Evolutionary conservation across 208 protist genomes (phyloP).

Genomic region (Wallacemonas collosoma): DNA sequence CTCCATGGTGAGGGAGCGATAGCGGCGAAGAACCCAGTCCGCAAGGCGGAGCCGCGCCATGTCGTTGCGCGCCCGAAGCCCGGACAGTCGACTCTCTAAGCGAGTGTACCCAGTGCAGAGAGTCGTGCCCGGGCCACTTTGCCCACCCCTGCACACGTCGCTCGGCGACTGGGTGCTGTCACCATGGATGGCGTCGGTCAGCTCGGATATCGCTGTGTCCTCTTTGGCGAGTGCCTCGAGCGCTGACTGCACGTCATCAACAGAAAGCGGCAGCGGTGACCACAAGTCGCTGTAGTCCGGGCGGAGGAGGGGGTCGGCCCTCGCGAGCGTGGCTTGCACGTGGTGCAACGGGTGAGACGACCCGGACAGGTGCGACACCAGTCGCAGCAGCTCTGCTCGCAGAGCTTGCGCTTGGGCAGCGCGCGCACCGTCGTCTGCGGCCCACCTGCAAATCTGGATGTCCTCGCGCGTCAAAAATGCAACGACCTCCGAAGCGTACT

Average conservation of each 20-base stretch:
- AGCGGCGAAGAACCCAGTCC: slow-evolving; percentile 40
- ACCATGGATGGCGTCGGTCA: not conserved
- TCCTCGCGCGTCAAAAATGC: slow-evolving; percentile 1
- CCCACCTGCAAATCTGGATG: not conserved
- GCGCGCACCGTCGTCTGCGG: not conserved
- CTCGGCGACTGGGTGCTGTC: not conserved
- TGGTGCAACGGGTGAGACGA: slow-evolving; percentile 3
- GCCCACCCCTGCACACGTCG: not conserved
- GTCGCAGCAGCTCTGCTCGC: not conserved
- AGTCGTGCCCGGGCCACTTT: not conserved
- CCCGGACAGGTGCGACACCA: not conserved
- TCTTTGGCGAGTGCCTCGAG: not conserved
- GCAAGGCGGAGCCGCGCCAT: slow-evolving; percentile 25
- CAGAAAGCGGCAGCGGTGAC: not conserved
- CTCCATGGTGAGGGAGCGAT: slow-evolving; percentile 52
- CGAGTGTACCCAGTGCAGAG: not conserved
- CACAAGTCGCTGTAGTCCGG: not conserved
- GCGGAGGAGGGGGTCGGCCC: slow-evolving; percentile 3
- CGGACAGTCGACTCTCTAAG: slow-evolving; percentile 11
- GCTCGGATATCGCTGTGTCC: not conserved
- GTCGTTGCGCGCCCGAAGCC: slow-evolving; percentile 17
- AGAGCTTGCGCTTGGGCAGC: not conserved
- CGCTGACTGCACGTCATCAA: not conserved
- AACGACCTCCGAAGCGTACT: not conserved
- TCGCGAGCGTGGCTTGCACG: not conserved